Evolutionary conservation across 495 filamentous ascomycete species (phyloP).

Genomic region (Penicillium chermesinum): DNA sequence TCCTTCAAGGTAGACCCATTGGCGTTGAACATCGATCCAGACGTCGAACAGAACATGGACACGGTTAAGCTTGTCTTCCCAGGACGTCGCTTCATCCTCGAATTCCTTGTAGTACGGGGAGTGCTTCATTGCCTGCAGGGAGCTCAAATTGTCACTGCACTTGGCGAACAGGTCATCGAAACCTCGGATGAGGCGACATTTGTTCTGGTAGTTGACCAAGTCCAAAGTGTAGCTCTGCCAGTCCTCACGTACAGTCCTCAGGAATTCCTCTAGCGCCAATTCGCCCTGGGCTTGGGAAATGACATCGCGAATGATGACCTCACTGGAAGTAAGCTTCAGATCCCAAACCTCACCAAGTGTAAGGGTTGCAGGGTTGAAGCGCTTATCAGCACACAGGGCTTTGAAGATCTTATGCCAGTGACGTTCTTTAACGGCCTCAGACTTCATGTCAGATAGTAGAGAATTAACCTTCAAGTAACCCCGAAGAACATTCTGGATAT

Average conservation of each 20-base stretch:
- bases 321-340: conserved; percentile 78
- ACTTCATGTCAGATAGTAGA: conserved; percentile 85
- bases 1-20: conserved; percentile 98
- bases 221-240: conserved; percentile 95
- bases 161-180: conserved; percentile 99
- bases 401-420: conserved; percentile 99
- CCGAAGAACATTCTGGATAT: conserved; percentile 88
- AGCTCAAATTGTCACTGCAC: conserved; percentile 96
- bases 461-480: conserved; percentile 84
- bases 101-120: conserved; percentile 99
- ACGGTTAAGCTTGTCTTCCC: conserved; percentile 97
- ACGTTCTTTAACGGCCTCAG: conserved; percentile 89
- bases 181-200: conserved; percentile 91
- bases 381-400: conserved; percentile 78
- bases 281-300: conserved; percentile 95
- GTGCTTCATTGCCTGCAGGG: conserved; percentile 96
- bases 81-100: conserved; percentile 89
- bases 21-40: conserved; percentile 98
- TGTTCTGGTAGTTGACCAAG: conserved; percentile 94
- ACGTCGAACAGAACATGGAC: conserved; percentile 97
- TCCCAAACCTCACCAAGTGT: conserved; percentile 98
- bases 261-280: conserved; percentile 96
- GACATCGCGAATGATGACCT: conserved; percentile 81
- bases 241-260: conserved; percentile 92
- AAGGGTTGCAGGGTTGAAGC: conserved; percentile 88